Base-by-base conservation (phyloP, 2,329 filamentous ascomycete species). In the Hypoxylon sp. region DNA sequence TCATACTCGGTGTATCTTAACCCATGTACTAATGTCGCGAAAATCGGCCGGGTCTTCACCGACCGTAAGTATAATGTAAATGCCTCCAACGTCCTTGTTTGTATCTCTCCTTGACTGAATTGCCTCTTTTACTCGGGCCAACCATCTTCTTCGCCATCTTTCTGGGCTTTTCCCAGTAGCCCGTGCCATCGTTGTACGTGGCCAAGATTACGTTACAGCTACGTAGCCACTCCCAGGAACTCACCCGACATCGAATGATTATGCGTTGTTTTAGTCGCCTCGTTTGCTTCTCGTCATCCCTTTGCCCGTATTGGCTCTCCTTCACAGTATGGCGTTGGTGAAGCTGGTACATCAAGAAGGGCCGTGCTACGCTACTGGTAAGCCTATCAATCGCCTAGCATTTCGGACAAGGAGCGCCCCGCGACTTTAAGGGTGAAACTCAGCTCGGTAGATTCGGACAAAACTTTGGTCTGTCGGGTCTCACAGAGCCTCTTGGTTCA, bases 231-330 rank as follows among this genome's bases (percentile, higher is more conserved):
- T 53, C 30, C 8, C 6, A 17, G 33, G 31, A 51, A 22, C 33
- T 50, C 40, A 27, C 14, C 17, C 33, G 40, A 51, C 35, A 53
- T 67, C 67, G 64, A 67, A 67, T 64, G 64, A 70, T 61, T 25
- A 14, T 62, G 53, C 49, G 8, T 48, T 30, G 42, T 51, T 59
- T 17, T 48, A 25, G 55, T 63, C 63, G 66, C 58, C 66, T 66
- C 20, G 49, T 66, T 60, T 50, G 14, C 49, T 20, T 30, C 13
- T 11, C 6, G 27, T 13, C 13, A 22, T 27, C 31, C 20, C 42
- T 50, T 40, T 44, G 31, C 30, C n/a, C 10, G 6, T 44, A 46
- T 44, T 51, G 14, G 57, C 31, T 44, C 40, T 22, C 8, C 17
- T 44, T 44, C 13, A n/a, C 13, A 49, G 14, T 42, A 22, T 31